A percentile compares a stretch with the other conserved stretches of the same genome.
Conservation (phyloP, 106 monocot species). For the Hemerocallis citrina region DNA sequence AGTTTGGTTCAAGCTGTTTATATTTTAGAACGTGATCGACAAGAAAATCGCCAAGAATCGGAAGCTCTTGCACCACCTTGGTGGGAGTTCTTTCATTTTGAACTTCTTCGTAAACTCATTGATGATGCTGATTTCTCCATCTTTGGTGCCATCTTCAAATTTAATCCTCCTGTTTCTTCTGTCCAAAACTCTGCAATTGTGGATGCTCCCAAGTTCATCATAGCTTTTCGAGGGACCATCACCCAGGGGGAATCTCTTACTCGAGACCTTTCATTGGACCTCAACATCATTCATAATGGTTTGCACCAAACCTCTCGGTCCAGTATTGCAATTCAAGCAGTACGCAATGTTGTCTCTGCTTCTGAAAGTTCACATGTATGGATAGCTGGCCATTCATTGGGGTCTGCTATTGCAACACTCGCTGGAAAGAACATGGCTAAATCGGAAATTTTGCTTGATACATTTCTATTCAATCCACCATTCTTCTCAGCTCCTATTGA, state of each 20-base stretch:
- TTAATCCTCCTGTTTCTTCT: constrained; percentile 21
- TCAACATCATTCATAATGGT: constrained; percentile 57
- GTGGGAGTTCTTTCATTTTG: constrained; percentile 89
- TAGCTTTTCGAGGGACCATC: constrained; percentile 87
- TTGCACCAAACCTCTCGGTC: constrained; percentile 66
- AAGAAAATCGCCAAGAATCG: constrained; percentile 30
- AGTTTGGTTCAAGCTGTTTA: constrained; percentile 81
- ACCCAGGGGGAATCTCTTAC: constrained; percentile 48
- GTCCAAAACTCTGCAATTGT: constrained; percentile 9
- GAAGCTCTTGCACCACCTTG: constrained; percentile 68
- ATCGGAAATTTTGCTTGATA: constrained; percentile 39
- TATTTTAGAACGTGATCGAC: constrained; percentile 74
- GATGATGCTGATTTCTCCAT: constrained; percentile 80
- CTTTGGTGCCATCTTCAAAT: constrained; percentile 80
- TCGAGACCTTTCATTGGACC: constrained; percentile 54
- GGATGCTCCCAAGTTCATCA: constrained; percentile 52
- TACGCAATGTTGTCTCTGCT: constrained; percentile 42
- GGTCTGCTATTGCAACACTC: constrained; percentile 66
- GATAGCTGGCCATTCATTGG: constrained; percentile 88
- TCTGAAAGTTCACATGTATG: constrained; percentile 49
- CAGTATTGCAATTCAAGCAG: constrained; percentile 70
- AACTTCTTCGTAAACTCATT: constrained; percentile 47
- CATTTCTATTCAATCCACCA: constrained; percentile 91
- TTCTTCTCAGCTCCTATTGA: constrained; percentile 82
- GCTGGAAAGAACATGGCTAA: constrained; percentile 79